Percentiles rank a stretch among this genome's conserved stretches.
These are phyloP conservation scores for Lyophyllum shimeji DNA, from an alignment of 768 basidiomycete species.

Conservation along the genomic window DNA sequence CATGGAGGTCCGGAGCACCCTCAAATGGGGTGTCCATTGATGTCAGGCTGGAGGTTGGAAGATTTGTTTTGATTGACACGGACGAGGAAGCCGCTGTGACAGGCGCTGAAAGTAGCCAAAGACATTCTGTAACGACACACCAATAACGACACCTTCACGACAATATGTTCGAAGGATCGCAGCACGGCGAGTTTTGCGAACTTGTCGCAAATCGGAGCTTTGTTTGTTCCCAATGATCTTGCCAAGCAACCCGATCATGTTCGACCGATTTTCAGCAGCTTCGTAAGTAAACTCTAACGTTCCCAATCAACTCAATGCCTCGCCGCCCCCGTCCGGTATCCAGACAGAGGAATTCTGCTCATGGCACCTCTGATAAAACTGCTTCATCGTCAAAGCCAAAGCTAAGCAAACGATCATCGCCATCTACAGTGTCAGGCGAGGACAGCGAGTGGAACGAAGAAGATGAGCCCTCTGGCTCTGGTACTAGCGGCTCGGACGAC, in stretches of 20 bases:
- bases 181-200: no score
- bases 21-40: slow-evolving; percentile 63
- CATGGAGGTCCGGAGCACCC: slow-evolving; percentile 51
- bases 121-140: not conserved
- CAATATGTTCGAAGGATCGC: no score
- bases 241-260: not conserved
- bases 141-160: not conserved
- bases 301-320: slow-evolving; percentile 28
- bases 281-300: not conserved
- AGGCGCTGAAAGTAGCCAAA: not conserved
- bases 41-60: slow-evolving; percentile 54
- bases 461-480: slow-evolving; percentile 3
- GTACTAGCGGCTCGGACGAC: slow-evolving; percentile 16
- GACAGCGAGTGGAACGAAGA: slow-evolving; percentile 8
- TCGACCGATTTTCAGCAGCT: not conserved
- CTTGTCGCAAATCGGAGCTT: not conserved
- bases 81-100: not conserved
- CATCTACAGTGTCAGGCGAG: not conserved
- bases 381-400: slow-evolving; percentile 10
- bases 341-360: slow-evolving; percentile 16
- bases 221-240: not conserved
- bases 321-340: slow-evolving; percentile 36
- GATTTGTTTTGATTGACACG: slow-evolving; percentile 43
- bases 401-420: slow-evolving; percentile 12
- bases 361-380: not conserved